A percentile compares a stretch with the other conserved stretches of the same genome.
These are phyloP conservation scores for Aspergillus bertholletiae DNA, from an alignment of 495 filamentous ascomycete species.

Conservation along the genomic window DNA sequence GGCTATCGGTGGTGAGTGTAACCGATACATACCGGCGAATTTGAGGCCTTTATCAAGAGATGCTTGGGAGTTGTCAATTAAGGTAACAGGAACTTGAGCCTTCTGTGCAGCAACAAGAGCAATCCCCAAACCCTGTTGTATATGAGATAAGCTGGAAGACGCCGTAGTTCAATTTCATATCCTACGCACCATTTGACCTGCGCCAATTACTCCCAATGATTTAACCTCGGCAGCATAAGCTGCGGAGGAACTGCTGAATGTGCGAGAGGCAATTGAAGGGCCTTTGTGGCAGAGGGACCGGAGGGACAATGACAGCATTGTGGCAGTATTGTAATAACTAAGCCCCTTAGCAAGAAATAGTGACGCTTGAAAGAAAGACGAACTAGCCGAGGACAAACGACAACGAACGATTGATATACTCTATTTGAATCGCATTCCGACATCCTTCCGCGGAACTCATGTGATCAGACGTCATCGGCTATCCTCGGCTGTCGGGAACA, in stretches of 20 bases:
- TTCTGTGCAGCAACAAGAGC: slow-evolving; percentile 88
- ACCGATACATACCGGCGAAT: slow-evolving; percentile 67
- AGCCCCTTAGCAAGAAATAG: background rate
- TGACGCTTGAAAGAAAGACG: background rate
- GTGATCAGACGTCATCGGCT: slow-evolving; percentile 42
- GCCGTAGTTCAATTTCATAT: background rate
- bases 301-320: slow-evolving; percentile 35
- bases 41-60: slow-evolving; percentile 88
- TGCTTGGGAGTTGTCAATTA: slow-evolving; percentile 81
- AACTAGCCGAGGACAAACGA: slow-evolving; percentile 5
- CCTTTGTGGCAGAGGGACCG: slow-evolving; percentile 27
- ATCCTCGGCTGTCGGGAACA: slow-evolving; percentile 35
- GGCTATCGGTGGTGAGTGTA: too few species aligned
- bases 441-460: slow-evolving; percentile 13
- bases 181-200: slow-evolving; percentile 81
- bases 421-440: background rate
- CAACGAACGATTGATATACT: slow-evolving; percentile 7
- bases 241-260: slow-evolving; percentile 42
- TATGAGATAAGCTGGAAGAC: slow-evolving; percentile 13
- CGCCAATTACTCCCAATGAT: slow-evolving; percentile 87
- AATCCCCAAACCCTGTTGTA: slow-evolving; percentile 82
- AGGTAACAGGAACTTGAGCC: slow-evolving; percentile 77
- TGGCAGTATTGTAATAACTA: slow-evolving; percentile 2
- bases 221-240: slow-evolving; percentile 71
- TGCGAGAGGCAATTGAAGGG: slow-evolving; percentile 31